Conservation (phyloP, 768 basidiomycete species). For the Gymnopilus dilepis region DNA sequence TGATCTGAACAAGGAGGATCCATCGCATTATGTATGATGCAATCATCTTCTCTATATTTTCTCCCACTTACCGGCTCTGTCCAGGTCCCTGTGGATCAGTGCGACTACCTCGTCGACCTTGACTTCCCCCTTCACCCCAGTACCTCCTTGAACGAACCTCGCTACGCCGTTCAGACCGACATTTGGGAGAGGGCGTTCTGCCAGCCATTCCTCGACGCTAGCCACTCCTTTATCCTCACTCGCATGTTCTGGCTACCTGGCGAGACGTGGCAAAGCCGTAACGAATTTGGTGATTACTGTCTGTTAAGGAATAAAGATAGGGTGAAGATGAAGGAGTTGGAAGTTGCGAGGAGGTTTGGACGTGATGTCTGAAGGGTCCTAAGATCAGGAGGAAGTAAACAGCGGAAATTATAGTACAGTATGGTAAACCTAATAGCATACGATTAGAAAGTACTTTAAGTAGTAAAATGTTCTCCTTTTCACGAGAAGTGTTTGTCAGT, state of each 20-base stretch:
- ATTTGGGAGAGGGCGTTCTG: slow-evolving; percentile 88
- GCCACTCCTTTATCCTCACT: slow-evolving; percentile 72
- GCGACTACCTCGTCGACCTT: slow-evolving; percentile 91
- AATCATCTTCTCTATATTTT: background rate
- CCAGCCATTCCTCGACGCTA: slow-evolving; percentile 81
- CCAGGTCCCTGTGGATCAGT: slow-evolving; percentile 72
- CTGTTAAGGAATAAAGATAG: slow-evolving; percentile 68
- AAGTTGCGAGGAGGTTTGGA: slow-evolving; percentile 24
- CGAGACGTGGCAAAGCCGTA: slow-evolving; percentile 64
- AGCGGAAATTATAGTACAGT: slow-evolving; percentile 2
- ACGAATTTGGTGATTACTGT: slow-evolving; percentile 91
- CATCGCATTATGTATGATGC: slow-evolving; percentile 71
- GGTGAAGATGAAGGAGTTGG: slow-evolving; percentile 41
- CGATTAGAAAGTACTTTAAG: background rate
- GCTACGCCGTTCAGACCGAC: slow-evolving; percentile 67
- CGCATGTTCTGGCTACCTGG: slow-evolving; percentile 85
- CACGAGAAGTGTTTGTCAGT: slow-evolving; percentile 10
- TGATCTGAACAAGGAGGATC: slow-evolving; percentile 84
- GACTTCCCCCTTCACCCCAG: slow-evolving; percentile 79
- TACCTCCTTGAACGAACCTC: slow-evolving; percentile 69
- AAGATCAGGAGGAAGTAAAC: background rate
- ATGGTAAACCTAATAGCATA: background rate
- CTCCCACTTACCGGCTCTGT: background rate
- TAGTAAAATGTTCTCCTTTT: too few species aligned
- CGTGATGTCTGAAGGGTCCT: slow-evolving; percentile 3